phyloP scores from a whole-genome alignment of 108 stramenopile species.

The Pseudonitzschia multiseries region DNA sequence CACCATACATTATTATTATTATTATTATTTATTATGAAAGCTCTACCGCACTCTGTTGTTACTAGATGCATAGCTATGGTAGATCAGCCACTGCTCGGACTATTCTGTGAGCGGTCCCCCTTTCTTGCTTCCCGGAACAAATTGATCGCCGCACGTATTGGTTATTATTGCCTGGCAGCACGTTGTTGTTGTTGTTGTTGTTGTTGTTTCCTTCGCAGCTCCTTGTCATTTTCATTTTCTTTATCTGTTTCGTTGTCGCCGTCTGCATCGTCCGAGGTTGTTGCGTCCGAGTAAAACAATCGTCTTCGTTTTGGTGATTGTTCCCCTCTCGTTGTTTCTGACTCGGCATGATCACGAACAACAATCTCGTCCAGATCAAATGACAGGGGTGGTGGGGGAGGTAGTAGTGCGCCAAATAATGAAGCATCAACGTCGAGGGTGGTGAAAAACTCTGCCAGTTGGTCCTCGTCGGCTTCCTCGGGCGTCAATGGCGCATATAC shows the following conservation, averaged over 20 bases:
- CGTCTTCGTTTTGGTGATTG: neutral
- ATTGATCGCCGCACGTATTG: too few relatives aligned
- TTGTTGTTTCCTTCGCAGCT: too few relatives aligned
- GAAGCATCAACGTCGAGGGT: slow-evolving; percentile 10
- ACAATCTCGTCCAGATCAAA: neutral
- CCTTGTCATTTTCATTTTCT: neutral
- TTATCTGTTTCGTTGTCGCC: neutral
- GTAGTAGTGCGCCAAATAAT: neutral
- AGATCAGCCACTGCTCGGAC: too few relatives aligned
- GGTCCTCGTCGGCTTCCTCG: slow-evolving; percentile 26
- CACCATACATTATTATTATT: too few relatives aligned
- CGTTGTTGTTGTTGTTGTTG: too few relatives aligned
- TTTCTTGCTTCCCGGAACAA: too few relatives aligned
- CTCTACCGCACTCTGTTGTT: too few relatives aligned
- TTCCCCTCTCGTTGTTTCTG: neutral
- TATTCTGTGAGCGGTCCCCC: too few relatives aligned
- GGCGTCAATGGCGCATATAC: slow-evolving; percentile 14
- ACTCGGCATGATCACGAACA: neutral
- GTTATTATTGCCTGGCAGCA: too few relatives aligned
- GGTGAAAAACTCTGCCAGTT: slow-evolving; percentile 26
- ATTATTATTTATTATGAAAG: too few relatives aligned
- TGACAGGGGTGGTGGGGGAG: neutral
- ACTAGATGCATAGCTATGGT: too few relatives aligned
- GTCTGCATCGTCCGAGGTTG: neutral
- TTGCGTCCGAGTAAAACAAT: neutral